Evolutionary conservation across 2,329 filamentous ascomycete species (phyloP).

Genomic region (Microcyclospora tardicrescens): DNA sequence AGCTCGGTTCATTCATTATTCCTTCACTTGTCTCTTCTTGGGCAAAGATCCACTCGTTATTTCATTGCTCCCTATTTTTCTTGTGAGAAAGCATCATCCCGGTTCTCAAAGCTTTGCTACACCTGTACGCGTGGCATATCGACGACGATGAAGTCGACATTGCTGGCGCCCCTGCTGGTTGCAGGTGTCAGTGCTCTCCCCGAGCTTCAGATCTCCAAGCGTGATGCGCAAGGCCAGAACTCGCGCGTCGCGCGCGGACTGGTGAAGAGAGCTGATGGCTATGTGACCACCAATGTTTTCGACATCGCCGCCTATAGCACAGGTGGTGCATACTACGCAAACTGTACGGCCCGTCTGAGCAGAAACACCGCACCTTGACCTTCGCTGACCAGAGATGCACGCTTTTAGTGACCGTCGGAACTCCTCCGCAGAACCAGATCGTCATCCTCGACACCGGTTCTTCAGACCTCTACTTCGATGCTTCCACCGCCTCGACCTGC

Average conservation of each 20-base stretch:
- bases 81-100: too few relatives aligned
- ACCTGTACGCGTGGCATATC: too few relatives aligned
- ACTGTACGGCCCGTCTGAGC: conserved; percentile 10
- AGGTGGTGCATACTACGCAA: conserved; percentile 24
- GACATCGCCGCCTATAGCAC: conserved; percentile 19
- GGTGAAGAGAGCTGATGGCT: conserved; percentile 8
- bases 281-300: conserved; percentile 18
- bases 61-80: too few relatives aligned
- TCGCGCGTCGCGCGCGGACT: conserved; percentile 5
- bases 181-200: conserved; percentile 12
- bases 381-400: not conserved
- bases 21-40: too few relatives aligned
- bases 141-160: not conserved
- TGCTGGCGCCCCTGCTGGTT: conserved; percentile 4
- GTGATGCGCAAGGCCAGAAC: conserved; percentile 12
- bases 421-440: conserved; percentile 19
- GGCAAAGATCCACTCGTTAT: too few relatives aligned
- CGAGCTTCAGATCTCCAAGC: conserved; percentile 15
- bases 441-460: conserved; percentile 24
- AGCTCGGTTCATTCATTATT: too few relatives aligned
- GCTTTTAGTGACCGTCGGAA: conserved; percentile 19
- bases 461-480: conserved; percentile 21
- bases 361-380: not conserved
- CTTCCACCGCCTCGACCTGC: conserved; percentile 15
- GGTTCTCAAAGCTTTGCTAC: too few relatives aligned